These are phyloP conservation scores for Hypericum perforatum DNA, from an alignment of 345 rosid species.

Conservation along the genomic window DNA sequence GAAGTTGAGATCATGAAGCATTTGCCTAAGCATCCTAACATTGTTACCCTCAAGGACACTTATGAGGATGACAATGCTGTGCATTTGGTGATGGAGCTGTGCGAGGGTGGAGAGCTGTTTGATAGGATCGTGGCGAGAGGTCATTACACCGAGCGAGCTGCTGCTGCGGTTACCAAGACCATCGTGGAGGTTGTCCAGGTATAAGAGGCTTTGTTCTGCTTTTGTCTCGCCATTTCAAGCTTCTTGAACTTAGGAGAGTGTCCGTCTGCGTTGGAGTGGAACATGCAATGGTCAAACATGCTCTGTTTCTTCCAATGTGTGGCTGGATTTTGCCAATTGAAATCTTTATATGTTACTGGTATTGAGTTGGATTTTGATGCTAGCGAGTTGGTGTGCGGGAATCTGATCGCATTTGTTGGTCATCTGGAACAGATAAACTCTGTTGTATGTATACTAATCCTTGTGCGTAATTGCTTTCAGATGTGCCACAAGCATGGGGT, in stretches of 20 bases:
- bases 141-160: conserved; percentile 31
- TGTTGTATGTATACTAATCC: too few species aligned
- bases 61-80: conserved; percentile 25
- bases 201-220: not conserved
- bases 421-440: too few species aligned
- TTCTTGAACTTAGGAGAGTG: not conserved
- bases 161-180: conserved; percentile 26
- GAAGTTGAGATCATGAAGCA: conserved; percentile 30
- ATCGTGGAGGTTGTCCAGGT: conserved; percentile 32
- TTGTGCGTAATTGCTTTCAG: conserved; percentile 4
- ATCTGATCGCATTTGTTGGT: too few species aligned
- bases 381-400: too few species aligned
- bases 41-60: conserved; percentile 21
- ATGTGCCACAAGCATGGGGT: conserved; percentile 25
- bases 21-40: conserved; percentile 23
- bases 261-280: too few species aligned
- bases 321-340: too few species aligned
- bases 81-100: conserved; percentile 31
- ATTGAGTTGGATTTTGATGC: too few species aligned
- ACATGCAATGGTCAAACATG: too few species aligned
- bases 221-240: not conserved
- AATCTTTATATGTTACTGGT: too few species aligned
- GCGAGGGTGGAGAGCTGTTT: conserved; percentile 28
- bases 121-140: conserved; percentile 29
- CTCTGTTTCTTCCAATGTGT: too few species aligned